Conservation (phyloP, 306 rosid species). For the Sesbania bispinosa region DNA sequence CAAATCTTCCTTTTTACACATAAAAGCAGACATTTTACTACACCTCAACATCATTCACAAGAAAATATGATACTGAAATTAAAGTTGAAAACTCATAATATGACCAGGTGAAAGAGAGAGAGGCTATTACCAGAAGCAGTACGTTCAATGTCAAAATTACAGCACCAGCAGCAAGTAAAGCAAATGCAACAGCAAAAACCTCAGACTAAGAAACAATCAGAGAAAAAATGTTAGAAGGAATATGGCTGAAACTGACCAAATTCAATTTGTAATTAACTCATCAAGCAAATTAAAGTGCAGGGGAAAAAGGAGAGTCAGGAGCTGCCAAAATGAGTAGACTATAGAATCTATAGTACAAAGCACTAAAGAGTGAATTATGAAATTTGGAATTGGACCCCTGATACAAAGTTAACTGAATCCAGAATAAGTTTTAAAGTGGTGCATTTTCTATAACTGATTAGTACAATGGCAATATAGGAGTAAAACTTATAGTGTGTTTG, state of each 20-base stretch:
- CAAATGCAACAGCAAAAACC: conserved; percentile 97
- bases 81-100: background rate
- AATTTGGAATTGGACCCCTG: background rate
- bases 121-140: conserved; percentile 76
- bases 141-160: conserved; percentile 93
- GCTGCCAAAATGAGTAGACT: background rate
- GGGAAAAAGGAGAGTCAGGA: background rate
- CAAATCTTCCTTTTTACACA: background rate
- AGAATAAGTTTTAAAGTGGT: background rate
- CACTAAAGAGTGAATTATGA: background rate
- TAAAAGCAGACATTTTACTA: background rate
- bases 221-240: conserved; percentile 19
- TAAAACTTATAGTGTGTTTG: no score
- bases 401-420: background rate
- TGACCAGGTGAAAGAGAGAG: conserved; percentile 15
- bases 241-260: background rate
- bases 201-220: conserved; percentile 62
- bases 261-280: background rate
- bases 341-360: background rate
- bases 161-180: conserved; percentile 96
- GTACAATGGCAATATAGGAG: background rate
- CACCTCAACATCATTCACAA: background rate
- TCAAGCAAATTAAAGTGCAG: background rate
- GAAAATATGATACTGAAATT: background rate
- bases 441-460: background rate